phyloP scores from a whole-genome alignment of 345 rosid species.

The Eucalyptus regnans region DNA sequence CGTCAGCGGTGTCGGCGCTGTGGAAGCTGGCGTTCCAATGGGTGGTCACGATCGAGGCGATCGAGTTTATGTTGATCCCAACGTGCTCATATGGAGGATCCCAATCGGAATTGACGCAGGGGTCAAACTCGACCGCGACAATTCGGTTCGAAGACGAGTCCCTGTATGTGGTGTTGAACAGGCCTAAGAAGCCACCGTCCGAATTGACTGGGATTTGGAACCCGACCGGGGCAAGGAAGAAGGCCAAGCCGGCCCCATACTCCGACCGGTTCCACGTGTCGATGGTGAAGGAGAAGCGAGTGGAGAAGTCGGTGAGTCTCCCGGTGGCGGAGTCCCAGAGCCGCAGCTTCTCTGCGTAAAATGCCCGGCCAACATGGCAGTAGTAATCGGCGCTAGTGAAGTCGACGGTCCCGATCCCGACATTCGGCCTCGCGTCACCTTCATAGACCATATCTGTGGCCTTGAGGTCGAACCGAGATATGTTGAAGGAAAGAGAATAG shows the following conservation, averaged over 20 bases:
- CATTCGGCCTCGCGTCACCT: slow-evolving; percentile 5
- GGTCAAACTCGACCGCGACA: neutral
- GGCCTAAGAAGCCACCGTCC: neutral
- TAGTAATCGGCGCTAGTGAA: neutral
- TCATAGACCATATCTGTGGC: neutral
- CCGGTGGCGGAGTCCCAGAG: slow-evolving; percentile 9
- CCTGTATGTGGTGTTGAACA: neutral
- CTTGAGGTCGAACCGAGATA: neutral
- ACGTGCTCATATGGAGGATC: neutral
- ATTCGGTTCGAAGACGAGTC: neutral
- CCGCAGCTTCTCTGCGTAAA: neutral
- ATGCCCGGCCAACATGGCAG: slow-evolving; percentile 7
- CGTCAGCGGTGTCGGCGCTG: neutral
- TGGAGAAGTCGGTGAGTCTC: slow-evolving; percentile 11
- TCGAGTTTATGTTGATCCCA: neutral
- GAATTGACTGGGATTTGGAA: neutral
- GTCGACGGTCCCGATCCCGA: neutral
- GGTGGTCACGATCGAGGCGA: neutral
- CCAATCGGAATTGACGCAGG: neutral
- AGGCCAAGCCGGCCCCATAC: neutral
- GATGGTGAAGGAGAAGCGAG: slow-evolving; percentile 8
- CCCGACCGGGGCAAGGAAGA: neutral
- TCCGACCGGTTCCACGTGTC: neutral
- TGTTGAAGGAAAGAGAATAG: neutral
- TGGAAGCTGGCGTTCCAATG: neutral